A percentile compares a stretch with the other conserved stretches of the same genome.
phyloP scores from a whole-genome alignment of 176 grass and related monocot species.

The Saccharum spontaneum region DNA sequence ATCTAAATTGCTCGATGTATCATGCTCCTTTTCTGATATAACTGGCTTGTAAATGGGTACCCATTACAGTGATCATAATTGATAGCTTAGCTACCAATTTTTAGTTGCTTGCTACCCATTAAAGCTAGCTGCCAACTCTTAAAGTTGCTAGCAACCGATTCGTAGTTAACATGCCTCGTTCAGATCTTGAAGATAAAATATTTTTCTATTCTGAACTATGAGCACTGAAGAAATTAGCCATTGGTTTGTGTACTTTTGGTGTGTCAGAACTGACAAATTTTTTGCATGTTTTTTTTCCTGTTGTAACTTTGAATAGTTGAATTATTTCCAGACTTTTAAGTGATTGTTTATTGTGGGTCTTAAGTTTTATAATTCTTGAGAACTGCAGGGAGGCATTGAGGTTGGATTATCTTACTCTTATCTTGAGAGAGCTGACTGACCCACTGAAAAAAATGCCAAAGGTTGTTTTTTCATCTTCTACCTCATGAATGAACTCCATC shows the following conservation, averaged over 20 bases:
- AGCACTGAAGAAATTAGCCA: background rate
- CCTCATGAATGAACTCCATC: constrained; percentile 18
- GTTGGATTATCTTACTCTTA: constrained; percentile 79
- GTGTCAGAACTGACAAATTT: constrained; percentile 1
- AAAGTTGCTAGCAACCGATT: background rate
- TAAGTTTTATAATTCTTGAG: constrained; percentile 35
- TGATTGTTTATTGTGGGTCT: background rate
- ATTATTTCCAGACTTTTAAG: background rate
- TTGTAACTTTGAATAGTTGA: constrained; percentile 12
- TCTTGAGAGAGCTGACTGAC: constrained; percentile 71
- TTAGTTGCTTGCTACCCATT: background rate
- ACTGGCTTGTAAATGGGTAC: background rate
- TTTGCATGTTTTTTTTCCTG: background rate
- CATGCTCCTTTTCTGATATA: background rate
- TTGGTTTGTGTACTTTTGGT: background rate
- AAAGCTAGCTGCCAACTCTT: background rate
- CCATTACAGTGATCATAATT: background rate
- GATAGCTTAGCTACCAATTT: background rate
- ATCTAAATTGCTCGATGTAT: constrained; percentile 9
- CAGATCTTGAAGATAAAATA: constrained; percentile 5
- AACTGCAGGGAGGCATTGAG: constrained; percentile 75
- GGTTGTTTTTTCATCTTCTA: constrained; percentile 45
- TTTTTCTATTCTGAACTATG: background rate
- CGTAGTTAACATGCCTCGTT: constrained; percentile 8
- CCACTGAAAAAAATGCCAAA: constrained; percentile 75